Base-by-base conservation (phyloP, 768 basidiomycete genomes). In the Pulveroboletus frians region DNA sequence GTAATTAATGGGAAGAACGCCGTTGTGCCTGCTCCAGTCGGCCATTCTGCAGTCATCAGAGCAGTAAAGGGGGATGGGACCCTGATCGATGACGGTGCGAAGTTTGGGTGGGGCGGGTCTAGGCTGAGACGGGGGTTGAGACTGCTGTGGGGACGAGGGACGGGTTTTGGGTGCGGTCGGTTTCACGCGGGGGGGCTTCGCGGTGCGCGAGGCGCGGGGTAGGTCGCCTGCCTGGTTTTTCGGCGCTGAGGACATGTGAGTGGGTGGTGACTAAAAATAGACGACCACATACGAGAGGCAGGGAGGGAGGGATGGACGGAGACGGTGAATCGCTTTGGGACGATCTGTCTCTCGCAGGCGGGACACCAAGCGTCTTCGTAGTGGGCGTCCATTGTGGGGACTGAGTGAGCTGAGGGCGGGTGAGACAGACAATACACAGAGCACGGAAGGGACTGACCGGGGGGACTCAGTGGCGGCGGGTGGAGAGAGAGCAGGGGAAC, bases 331-430 rank as follows among this genome's bases (percentile, higher is more conserved):
- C 85, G 83, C 63, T 87, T 88, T n/a, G 89, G 88, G n/a, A 79
- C 71, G 56, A 92, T 89, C 54, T 84, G 83, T 57, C 79, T 73
- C 59, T 82, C 78, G 73, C 89, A 92, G 61, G 79, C 80, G 43
- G 85, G 85, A 76, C 88, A 91, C 84, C 85, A 92, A 48, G 81
- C 73, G 53, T 83, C 76, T 70, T 88, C 87, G 71, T 82, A 74
- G 61, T 70, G 62, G 54, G 64, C 57, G 52, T 62, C 70, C 59
- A 68, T 70, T 43, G 55, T 23, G 31, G 41, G 47, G 51, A 54
- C 49, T 39, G 49, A 50, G 50, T 44, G 51, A 45, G 10, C n/a
- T n/a, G 29, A 30, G 10, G 29, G 3, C 29, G 10, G 9, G 30
- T 9, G 30, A 31, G 30, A 31, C 30, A 27, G 27, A 30, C 15